phyloP scores from a whole-genome alignment of 2,329 filamentous ascomycete species.

The Alternaria infectoria region DNA sequence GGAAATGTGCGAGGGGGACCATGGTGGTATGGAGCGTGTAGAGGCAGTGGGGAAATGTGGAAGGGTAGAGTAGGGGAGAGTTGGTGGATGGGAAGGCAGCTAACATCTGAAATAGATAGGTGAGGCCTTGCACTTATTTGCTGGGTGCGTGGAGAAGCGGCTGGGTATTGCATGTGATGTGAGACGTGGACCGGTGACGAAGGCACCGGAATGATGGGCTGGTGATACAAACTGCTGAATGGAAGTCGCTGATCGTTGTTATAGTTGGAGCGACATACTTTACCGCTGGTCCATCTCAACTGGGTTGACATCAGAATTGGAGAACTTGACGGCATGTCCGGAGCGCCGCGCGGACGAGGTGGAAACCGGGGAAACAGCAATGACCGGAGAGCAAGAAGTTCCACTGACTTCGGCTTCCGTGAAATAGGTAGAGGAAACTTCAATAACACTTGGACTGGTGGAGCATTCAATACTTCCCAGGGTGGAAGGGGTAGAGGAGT shows the following conservation, averaged over 20 bases:
- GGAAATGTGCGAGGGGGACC: background rate
- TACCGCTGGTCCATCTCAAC: background rate
- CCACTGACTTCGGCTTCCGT: background rate
- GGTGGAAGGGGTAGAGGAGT: background rate
- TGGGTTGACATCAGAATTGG: too few relatives aligned
- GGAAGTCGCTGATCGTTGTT: too few relatives aligned
- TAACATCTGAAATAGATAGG: too few relatives aligned
- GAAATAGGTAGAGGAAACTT: background rate
- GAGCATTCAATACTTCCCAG: background rate
- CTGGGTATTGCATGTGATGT: background rate
- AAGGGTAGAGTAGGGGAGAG: background rate
- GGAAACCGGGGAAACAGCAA: background rate
- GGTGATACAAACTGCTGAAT: background rate
- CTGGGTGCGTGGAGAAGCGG: background rate
- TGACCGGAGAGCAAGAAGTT: background rate
- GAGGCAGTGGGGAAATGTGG: background rate
- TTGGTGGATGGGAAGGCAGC: background rate
- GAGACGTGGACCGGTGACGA: background rate
- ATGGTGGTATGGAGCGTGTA: too few relatives aligned
- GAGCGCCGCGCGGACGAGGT: background rate
- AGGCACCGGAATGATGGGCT: fast-evolving
- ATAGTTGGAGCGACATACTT: background rate
- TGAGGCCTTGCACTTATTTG: too few relatives aligned
- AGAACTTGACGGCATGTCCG: background rate
- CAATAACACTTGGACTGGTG: background rate